These are phyloP conservation scores for Gracilariopsis chorda DNA, from an alignment of 23 red algal species.

Conservation along the genomic window DNA sequence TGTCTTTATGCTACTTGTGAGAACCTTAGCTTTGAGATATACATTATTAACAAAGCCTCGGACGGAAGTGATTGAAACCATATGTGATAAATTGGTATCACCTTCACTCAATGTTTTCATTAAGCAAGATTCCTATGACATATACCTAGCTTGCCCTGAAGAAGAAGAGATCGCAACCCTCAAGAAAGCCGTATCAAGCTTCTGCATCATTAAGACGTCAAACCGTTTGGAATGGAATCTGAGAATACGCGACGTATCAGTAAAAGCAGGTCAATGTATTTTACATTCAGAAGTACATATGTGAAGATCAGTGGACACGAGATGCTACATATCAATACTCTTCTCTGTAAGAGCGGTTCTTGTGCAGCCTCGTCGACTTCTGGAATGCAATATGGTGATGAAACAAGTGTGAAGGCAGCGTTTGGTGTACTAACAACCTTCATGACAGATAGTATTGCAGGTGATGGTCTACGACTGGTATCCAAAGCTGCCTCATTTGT, in stretches of 20 bases:
- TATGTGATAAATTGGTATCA: background rate
- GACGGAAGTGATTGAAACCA: background rate
- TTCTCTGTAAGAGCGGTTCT: constrained; percentile 10
- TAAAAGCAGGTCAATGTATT: background rate
- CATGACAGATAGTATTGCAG: constrained; percentile 7
- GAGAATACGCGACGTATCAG: too few species aligned
- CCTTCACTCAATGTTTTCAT: background rate
- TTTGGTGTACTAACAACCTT: background rate
- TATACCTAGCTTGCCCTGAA: background rate
- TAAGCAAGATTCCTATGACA: background rate
- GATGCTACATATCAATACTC: background rate
- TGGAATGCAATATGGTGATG: background rate
- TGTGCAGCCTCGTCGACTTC: background rate
- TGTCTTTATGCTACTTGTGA: background rate
- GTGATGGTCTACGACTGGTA: background rate
- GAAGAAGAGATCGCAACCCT: too few species aligned
- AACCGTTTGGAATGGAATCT: too few species aligned
- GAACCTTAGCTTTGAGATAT: background rate
- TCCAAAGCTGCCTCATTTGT: background rate
- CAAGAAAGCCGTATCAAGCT: too few species aligned
- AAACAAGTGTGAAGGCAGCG: background rate
- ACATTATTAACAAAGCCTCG: background rate
- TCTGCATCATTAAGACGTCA: too few species aligned
- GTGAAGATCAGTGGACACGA: background rate
- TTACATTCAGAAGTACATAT: background rate